phyloP scores from a whole-genome alignment of 2,329 filamentous ascomycete species.

The Penicillium sp. region DNA sequence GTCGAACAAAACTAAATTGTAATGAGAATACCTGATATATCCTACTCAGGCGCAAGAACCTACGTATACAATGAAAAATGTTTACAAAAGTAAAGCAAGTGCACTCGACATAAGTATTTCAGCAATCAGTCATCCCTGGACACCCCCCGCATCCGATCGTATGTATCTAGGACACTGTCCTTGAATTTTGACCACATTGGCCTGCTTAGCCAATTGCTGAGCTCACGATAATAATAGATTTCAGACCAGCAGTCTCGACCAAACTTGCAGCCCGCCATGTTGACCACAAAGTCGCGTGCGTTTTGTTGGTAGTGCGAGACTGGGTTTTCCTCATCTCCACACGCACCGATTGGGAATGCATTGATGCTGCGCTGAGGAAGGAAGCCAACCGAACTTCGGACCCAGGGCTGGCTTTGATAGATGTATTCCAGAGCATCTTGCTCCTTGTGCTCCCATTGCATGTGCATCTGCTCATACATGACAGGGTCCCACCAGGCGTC shows the following conservation, averaged over 20 bases:
- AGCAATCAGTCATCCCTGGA: not conserved
- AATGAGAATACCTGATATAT: not conserved
- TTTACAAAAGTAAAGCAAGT: not conserved
- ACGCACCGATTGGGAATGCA: slow-evolving; percentile 88
- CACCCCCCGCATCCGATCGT: slow-evolving; percentile 24
- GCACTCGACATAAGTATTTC: not conserved
- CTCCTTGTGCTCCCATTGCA: slow-evolving; percentile 99
- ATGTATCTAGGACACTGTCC: slow-evolving; percentile 27
- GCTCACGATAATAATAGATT: slow-evolving; percentile 91
- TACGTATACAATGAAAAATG: not conserved
- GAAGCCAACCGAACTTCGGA: slow-evolving; percentile 84
- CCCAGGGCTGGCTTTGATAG: slow-evolving; percentile 89
- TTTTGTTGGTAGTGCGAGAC: slow-evolving; percentile 81
- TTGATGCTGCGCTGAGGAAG: slow-evolving; percentile 90
- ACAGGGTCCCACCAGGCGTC: slow-evolving; percentile 99
- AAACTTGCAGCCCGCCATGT: slow-evolving; percentile 98
- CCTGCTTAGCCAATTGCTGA: slow-evolving; percentile 87
- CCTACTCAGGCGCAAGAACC: not conserved
- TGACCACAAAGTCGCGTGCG: slow-evolving; percentile 90
- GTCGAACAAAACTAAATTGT: too few relatives aligned
- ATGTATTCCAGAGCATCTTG: slow-evolving; percentile 93
- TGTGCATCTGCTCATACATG: slow-evolving; percentile 95
- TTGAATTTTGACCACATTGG: slow-evolving; percentile 71
- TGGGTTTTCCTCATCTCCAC: slow-evolving; percentile 62
- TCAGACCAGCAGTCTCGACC: slow-evolving; percentile 96